Conservation (phyloP, 768 basidiomycete species). For the Naganishia kalamii region DNA sequence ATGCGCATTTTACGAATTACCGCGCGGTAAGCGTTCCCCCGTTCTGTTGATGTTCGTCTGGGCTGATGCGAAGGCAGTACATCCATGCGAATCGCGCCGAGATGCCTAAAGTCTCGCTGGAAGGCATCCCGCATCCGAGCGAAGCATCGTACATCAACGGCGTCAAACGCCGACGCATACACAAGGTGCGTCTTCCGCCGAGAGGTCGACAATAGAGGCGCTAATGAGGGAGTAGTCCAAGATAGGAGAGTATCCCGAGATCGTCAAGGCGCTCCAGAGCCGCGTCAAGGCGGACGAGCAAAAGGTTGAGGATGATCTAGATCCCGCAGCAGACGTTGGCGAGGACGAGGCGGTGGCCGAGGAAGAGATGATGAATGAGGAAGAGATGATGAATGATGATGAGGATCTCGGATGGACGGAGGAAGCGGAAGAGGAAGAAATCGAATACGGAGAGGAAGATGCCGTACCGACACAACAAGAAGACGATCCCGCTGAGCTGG, state of each 20-base stretch:
- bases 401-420: neutral
- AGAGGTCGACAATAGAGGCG: too few species aligned
- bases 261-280: neutral
- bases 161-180: constrained; percentile 19
- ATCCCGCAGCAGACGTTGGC: neutral
- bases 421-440: too few species aligned
- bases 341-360: neutral
- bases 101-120: neutral
- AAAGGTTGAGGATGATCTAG: constrained; percentile 7
- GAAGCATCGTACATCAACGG: constrained; percentile 20
- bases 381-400: neutral
- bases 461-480: constrained; percentile 18
- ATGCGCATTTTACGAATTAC: constrained; percentile 35
- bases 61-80: neutral
- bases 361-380: constrained; percentile 5
- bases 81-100: neutral
- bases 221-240: neutral
- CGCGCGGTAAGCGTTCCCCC: constrained; percentile 28
- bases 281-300: neutral
- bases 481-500: constrained; percentile 34
- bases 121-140: neutral
- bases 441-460: constrained; percentile 51
- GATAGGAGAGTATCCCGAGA: neutral
- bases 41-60: neutral
- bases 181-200: constrained; percentile 12